These are phyloP conservation scores for Aspergillus jensenii DNA, from an alignment of 2,329 filamentous ascomycete genomes.

Conservation along the genomic window DNA sequence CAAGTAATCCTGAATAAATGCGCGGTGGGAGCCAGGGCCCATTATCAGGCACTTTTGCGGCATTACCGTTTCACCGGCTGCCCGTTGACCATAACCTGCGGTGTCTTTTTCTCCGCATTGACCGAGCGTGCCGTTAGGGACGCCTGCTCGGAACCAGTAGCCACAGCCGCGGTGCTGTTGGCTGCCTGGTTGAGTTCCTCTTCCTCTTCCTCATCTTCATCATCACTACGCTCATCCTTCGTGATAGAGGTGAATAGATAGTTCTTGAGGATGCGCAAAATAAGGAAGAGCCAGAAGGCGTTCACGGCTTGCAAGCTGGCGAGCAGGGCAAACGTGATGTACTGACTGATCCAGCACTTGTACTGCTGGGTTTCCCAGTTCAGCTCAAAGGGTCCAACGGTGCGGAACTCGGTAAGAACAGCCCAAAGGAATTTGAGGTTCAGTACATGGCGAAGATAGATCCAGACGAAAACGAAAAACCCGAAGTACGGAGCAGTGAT, in stretches of 20 bases:
- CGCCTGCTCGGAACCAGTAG: slow-evolving; percentile 26
- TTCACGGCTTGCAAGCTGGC: slow-evolving; percentile 48
- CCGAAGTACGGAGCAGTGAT: slow-evolving; percentile 83
- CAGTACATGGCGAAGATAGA: slow-evolving; percentile 80
- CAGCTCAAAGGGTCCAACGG: slow-evolving; percentile 47
- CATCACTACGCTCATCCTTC: slow-evolving; percentile 47
- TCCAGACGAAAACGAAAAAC: slow-evolving; percentile 78
- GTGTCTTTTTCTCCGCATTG: slow-evolving; percentile 32
- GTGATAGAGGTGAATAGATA: slow-evolving; percentile 40
- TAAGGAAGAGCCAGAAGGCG: slow-evolving; percentile 48
- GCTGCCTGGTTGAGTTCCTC: slow-evolving; percentile 22
- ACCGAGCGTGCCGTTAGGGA: slow-evolving; percentile 22
- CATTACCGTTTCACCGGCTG: slow-evolving; percentile 27
- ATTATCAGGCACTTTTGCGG: background rate
- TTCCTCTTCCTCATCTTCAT: slow-evolving; percentile 46
- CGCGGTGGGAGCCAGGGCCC: background rate
- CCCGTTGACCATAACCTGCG: slow-evolving; percentile 42
- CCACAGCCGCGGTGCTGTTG: slow-evolving; percentile 24
- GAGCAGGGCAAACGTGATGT: slow-evolving; percentile 46
- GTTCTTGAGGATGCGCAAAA: slow-evolving; percentile 45
- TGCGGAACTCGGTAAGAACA: slow-evolving; percentile 47
- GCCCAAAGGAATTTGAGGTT: slow-evolving; percentile 50
- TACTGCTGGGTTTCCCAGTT: slow-evolving; percentile 52
- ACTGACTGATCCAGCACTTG: slow-evolving; percentile 50
- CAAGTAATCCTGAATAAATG: background rate